phyloP scores from a whole-genome alignment of 78 protist species.

The Dictyostelium discoideum region dicty_2.7 NC_007089.4:852501-853000 shows the following conservation, averaged over 20 bases:
- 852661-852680: neutral
- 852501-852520: neutral
- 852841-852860: slow-evolving; percentile 75
- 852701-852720: neutral
- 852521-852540: neutral
- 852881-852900: slow-evolving; percentile 36
- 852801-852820: neutral
- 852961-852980: neutral
- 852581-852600: neutral
- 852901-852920: neutral
- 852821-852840: slow-evolving; percentile 47
- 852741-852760: slow-evolving; percentile 2
- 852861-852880: slow-evolving; percentile 58
- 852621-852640: neutral
- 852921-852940: neutral
- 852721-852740: neutral
- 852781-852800: neutral
- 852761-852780: neutral
- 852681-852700: neutral
- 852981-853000: neutral
- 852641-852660: neutral
- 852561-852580: neutral
- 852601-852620: neutral
- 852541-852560: neutral
- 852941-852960: neutral